phyloP scores from a whole-genome alignment of 768 basidiomycete genomes.

The Ramaria sp. region DNA sequence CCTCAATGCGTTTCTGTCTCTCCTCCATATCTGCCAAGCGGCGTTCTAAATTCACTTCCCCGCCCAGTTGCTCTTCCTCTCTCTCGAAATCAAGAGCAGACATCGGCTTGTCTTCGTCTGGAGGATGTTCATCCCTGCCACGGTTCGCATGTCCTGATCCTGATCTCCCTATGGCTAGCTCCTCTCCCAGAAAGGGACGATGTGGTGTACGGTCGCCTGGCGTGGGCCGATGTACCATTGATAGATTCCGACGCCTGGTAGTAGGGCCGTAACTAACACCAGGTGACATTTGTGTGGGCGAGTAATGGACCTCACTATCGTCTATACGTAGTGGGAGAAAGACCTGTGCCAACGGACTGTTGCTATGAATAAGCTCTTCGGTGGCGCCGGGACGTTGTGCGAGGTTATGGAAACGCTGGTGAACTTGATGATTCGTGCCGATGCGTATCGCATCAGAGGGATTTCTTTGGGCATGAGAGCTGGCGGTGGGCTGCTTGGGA shows the following conservation, averaged over 20 bases:
- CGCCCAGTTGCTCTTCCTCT: constrained; percentile 17
- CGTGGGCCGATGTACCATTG: not conserved
- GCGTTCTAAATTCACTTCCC: constrained; percentile 20
- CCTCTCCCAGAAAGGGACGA: not conserved
- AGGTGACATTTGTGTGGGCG: not conserved
- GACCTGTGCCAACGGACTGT: constrained; percentile 7
- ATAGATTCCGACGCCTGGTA: not conserved
- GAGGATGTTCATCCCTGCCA: constrained; percentile 8
- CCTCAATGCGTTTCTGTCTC: constrained; percentile 38
- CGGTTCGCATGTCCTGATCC: constrained; percentile 4
- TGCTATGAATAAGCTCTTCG: not conserved
- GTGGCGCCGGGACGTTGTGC: not conserved
- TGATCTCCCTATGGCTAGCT: not conserved
- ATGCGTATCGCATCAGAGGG: constrained; percentile 16
- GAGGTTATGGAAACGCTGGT: not conserved
- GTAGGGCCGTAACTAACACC: not conserved
- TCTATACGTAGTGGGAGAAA: not conserved
- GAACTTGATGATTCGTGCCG: not conserved
- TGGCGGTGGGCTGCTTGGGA: constrained; percentile 14
- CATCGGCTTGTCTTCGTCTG: constrained; percentile 20
- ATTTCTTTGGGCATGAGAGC: constrained; percentile 10
- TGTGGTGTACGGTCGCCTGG: not conserved
- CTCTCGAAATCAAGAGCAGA: constrained; percentile 18
- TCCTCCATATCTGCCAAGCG: constrained; percentile 32
- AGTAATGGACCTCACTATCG: not conserved